A percentile compares a stretch with the other conserved stretches of the same genome.
phyloP scores from a whole-genome alignment of 306 rosid species.

The Canavalia ensiformis region DNA sequence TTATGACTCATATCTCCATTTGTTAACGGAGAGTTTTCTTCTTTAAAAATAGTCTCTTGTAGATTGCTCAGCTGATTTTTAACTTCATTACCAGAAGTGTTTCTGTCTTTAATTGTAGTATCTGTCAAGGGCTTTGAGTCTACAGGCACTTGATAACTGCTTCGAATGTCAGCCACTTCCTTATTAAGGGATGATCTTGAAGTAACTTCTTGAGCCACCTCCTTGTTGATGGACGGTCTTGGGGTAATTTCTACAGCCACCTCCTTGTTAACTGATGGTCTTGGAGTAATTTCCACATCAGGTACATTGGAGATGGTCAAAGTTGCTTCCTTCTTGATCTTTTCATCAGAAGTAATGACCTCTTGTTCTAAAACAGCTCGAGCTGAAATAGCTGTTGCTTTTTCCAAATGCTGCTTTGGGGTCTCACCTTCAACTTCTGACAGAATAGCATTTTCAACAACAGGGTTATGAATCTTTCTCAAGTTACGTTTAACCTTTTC shows the following conservation, averaged over 20 bases:
- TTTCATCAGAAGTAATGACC: slow-evolving; percentile 55
- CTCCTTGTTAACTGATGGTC: slow-evolving; percentile 55
- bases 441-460: slow-evolving; percentile 60
- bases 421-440: slow-evolving; percentile 62
- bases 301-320: slow-evolving; percentile 45
- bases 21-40: slow-evolving; percentile 51
- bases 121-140: slow-evolving; percentile 56
- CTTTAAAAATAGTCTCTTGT: slow-evolving; percentile 49
- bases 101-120: slow-evolving; percentile 49
- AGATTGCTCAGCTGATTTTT: slow-evolving; percentile 52
- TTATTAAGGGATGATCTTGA: slow-evolving; percentile 51
- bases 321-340: slow-evolving; percentile 57
- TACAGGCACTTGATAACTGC: slow-evolving; percentile 46
- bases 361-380: slow-evolving; percentile 54
- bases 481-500: slow-evolving; percentile 87
- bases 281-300: slow-evolving; percentile 56
- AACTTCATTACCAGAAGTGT: slow-evolving; percentile 47
- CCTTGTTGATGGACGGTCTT: slow-evolving; percentile 53
- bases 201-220: slow-evolving; percentile 47
- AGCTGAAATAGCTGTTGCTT: slow-evolving; percentile 44
- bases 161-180: slow-evolving; percentile 54
- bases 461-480: slow-evolving; percentile 87
- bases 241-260: slow-evolving; percentile 52
- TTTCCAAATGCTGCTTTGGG: slow-evolving; percentile 60
- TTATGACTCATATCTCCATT: slow-evolving; percentile 62